Percentiles rank a stretch among this genome's conserved stretches.
Conservation (phyloP, 2,329 filamentous ascomycete genomes). For the Aureobasidium mangrovei region DNA sequence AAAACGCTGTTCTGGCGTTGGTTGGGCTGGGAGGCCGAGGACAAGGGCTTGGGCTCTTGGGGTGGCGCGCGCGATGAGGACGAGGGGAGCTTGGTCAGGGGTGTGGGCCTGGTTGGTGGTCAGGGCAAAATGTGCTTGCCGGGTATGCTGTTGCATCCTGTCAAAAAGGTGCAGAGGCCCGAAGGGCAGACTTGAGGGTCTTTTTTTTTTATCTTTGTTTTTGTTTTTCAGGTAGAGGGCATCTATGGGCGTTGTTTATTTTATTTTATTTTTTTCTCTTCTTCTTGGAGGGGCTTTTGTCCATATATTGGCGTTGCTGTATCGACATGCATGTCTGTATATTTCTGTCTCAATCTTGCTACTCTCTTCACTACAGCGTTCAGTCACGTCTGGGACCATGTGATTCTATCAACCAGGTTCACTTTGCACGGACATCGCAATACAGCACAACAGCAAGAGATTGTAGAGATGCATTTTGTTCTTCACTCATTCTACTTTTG, state of each 20-base stretch:
- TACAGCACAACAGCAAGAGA: no score
- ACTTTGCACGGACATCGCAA: no score
- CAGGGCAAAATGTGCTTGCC: conserved; percentile 79
- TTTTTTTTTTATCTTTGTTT: neutral
- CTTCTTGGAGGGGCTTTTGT: no score
- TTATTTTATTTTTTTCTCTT: neutral
- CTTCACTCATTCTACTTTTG: no score
- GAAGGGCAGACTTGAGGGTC: neutral
- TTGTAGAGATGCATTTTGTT: no score
- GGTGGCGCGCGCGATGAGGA: conserved; percentile 23
- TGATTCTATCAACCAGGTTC: no score
- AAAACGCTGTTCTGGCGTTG: conserved; percentile 75
- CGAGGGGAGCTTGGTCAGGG: conserved; percentile 11
- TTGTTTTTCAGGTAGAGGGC: neutral
- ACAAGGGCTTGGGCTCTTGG: conserved; percentile 63
- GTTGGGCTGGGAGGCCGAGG: conserved; percentile 73
- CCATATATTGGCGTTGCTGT: no score
- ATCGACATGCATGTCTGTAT: no score
- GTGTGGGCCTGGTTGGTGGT: conserved; percentile 43
- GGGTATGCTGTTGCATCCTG: conserved; percentile 79
- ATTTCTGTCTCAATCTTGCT: no score
- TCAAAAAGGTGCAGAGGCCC: conserved; percentile 46
- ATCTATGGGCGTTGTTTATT: neutral
- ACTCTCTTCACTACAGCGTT: no score
- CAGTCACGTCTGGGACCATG: no score